phyloP scores from a whole-genome alignment of 78 protist genomes.

The Chrysochromulina tobinii region DNA sequence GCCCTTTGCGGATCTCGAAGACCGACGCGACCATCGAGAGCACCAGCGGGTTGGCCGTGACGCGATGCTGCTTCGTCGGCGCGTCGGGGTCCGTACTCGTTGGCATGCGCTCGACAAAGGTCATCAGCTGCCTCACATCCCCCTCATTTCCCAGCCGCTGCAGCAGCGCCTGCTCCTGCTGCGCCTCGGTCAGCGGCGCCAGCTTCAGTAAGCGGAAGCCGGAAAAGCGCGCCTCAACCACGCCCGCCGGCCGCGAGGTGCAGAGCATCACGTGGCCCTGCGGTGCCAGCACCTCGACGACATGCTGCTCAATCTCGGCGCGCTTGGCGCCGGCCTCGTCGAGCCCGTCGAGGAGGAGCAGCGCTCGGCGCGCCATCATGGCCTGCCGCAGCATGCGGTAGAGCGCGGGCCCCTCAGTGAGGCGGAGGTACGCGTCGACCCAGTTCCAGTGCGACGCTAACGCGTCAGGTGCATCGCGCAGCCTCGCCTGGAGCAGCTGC shows the following conservation, averaged over 20 bases:
- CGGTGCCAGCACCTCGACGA: background rate
- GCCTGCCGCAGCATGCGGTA: background rate
- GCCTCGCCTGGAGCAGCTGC: background rate
- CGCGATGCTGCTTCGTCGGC: background rate
- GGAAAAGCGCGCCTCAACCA: background rate
- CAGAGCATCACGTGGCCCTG: background rate
- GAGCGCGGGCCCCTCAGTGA: background rate
- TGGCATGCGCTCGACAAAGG: background rate
- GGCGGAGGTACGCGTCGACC: background rate
- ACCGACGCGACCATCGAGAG: background rate
- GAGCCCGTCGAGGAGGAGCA: conserved; percentile 4
- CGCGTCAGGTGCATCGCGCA: background rate
- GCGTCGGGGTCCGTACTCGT: background rate
- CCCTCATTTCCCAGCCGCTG: background rate
- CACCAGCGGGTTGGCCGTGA: background rate
- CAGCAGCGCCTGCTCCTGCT: background rate
- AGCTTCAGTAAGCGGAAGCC: background rate
- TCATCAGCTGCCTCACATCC: background rate
- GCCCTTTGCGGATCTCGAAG: background rate
- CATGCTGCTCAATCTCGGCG: background rate
- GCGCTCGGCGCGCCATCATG: background rate
- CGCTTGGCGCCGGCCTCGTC: background rate
- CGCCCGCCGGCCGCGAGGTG: background rate
- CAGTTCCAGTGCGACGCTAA: background rate
- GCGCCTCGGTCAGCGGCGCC: background rate